phyloP scores from a whole-genome alignment of 164 flowering plant species.

The Brasenia schreberi region DNA sequence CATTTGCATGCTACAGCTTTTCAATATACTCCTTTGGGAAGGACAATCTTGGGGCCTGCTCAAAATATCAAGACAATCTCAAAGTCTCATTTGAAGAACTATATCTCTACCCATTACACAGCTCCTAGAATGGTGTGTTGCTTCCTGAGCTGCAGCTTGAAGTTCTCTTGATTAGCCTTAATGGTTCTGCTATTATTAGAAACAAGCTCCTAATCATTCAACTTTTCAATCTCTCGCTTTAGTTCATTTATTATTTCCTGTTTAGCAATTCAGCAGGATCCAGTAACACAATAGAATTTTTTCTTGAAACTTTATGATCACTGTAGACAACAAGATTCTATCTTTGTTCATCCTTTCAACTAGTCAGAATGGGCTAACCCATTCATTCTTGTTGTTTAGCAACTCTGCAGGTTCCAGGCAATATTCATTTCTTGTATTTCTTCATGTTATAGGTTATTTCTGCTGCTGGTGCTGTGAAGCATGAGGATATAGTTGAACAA shows the following conservation, averaged over 20 bases:
- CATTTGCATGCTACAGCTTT: constrained; percentile 15
- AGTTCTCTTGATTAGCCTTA: not conserved
- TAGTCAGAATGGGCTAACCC: not conserved
- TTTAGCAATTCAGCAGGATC: no score
- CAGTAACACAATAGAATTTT: no score
- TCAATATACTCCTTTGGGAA: constrained; percentile 10
- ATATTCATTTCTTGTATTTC: not conserved
- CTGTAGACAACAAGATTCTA: not conserved
- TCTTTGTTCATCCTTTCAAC: not conserved
- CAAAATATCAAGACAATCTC: constrained; percentile 13
- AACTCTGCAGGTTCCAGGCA: no score
- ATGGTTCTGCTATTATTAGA: no score
- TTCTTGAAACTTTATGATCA: no score
- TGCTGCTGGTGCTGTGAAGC: constrained; percentile 93
- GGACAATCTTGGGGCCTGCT: constrained; percentile 9
- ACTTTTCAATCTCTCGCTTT: no score
- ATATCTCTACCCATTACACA: constrained; percentile 10
- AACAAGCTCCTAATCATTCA: no score
- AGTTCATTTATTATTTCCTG: no score
- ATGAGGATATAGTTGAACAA: constrained; percentile 81
- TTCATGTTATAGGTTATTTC: constrained; percentile 50
- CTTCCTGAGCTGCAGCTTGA: not conserved
- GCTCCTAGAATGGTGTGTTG: constrained; percentile 12
- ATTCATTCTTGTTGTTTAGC: not conserved
- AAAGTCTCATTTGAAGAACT: constrained; percentile 4